phyloP scores from a whole-genome alignment of 257 asterid genomes.

The Orobanche coerulescens region DNA sequence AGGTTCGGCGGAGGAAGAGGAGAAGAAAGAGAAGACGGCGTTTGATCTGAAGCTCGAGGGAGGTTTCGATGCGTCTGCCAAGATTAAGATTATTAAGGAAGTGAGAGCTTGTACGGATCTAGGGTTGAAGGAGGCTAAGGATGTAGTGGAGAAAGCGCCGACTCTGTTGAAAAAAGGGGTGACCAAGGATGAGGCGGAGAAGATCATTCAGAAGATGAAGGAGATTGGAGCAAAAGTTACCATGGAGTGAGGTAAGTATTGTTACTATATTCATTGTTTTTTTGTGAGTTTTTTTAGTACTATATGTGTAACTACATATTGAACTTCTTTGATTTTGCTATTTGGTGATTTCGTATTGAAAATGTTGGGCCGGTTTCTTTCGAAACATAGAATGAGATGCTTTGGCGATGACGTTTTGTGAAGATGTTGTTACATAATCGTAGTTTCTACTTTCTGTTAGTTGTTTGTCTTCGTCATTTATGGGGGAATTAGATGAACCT shows the following conservation, averaged over 20 bases:
- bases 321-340: background rate
- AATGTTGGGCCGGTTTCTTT: background rate
- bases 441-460: background rate
- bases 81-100: slow-evolving; percentile 89
- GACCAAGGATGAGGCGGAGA: slow-evolving; percentile 79
- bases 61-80: slow-evolving; percentile 61
- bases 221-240: slow-evolving; percentile 69
- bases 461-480: background rate
- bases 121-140: slow-evolving; percentile 94
- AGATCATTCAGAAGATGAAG: slow-evolving; percentile 78
- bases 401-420: background rate
- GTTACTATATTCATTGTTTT: slow-evolving; percentile 3
- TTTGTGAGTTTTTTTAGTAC: background rate
- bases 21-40: slow-evolving; percentile 71
- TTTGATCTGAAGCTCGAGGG: slow-evolving; percentile 92
- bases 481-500: background rate
- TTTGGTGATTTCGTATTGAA: background rate
- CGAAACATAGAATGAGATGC: background rate
- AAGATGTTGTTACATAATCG: background rate
- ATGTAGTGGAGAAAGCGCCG: slow-evolving; percentile 93
- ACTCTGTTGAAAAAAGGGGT: slow-evolving; percentile 91
- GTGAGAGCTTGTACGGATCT: slow-evolving; percentile 77
- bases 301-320: background rate
- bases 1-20: slow-evolving; percentile 45
- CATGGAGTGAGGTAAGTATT: slow-evolving; percentile 65